Evolutionary conservation across 306 rosid genomes (phyloP).

Genomic region (Citrullus colocynthis): DNA sequence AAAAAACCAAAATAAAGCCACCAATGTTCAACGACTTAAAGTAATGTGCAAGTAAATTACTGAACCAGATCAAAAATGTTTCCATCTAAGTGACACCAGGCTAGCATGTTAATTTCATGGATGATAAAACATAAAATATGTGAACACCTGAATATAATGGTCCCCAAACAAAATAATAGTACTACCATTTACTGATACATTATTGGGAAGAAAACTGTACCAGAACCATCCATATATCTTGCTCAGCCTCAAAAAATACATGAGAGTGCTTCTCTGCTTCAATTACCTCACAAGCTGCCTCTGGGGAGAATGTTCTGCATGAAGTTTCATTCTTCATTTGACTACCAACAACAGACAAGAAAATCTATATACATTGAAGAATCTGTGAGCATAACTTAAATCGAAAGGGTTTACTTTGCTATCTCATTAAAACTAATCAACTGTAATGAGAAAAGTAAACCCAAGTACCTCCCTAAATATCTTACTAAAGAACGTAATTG

Average conservation of each 20-base stretch:
- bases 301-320: slow-evolving; percentile 87
- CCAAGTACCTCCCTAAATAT: not conserved
- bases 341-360: not conserved
- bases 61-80: not conserved
- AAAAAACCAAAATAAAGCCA: not conserved
- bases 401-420: not conserved
- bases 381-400: not conserved
- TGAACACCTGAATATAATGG: not conserved
- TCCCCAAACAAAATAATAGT: not conserved
- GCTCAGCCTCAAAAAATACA: slow-evolving; percentile 70
- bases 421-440: not conserved
- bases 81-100: not conserved
- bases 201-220: slow-evolving; percentile 14
- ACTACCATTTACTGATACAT: not conserved
- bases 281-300: slow-evolving; percentile 74
- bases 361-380: not conserved
- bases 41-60: not conserved
- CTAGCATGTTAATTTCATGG: not conserved
- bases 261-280: slow-evolving; percentile 84
- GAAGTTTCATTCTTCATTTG: slow-evolving; percentile 1
- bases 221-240: slow-evolving; percentile 94
- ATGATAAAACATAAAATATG: not conserved
- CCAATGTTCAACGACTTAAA: not conserved
- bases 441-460: not conserved
- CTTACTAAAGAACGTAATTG: not conserved